Conservation (phyloP, 495 filamentous ascomycete genomes). For the Mytilinidion resinicola region DNA sequence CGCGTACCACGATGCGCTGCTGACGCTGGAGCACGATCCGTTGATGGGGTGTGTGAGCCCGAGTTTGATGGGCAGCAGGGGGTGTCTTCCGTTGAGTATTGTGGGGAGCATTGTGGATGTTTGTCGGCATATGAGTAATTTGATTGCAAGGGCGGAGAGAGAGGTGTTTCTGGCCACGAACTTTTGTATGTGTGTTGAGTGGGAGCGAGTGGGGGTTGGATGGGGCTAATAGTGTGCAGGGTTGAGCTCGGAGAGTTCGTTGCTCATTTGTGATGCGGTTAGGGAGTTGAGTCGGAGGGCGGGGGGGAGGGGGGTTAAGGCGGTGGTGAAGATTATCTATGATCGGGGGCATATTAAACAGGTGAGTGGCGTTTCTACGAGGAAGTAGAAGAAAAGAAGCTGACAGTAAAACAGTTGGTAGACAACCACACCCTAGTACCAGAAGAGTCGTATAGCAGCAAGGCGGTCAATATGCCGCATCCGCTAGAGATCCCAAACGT, state of each 20-base stretch:
- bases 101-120: constrained; percentile 66
- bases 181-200: constrained; percentile 44
- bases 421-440: constrained; percentile 57
- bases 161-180: constrained; percentile 71
- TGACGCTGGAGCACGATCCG: constrained; percentile 52
- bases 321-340: constrained; percentile 69
- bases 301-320: constrained; percentile 49
- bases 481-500: constrained; percentile 61
- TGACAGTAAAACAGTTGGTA: constrained; percentile 35
- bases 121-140: constrained; percentile 60
- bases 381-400: background rate
- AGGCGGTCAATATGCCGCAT: constrained; percentile 53
- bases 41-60: constrained; percentile 58
- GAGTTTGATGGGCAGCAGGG: constrained; percentile 61
- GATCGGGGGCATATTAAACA: constrained; percentile 63
- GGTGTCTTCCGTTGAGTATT: constrained; percentile 61
- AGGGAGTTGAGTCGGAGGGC: constrained; percentile 60
- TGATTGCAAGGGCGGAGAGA: constrained; percentile 63
- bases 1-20: constrained; percentile 62
- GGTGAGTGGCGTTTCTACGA: constrained; percentile 5
- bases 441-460: constrained; percentile 50
- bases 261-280: constrained; percentile 60
- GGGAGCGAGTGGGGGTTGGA: background rate
- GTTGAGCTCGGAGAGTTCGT: constrained; percentile 60
- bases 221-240: background rate